Conservation (phyloP, 805 yeast genomes). For the Wickerhamiella vanderwaltii region DNA sequence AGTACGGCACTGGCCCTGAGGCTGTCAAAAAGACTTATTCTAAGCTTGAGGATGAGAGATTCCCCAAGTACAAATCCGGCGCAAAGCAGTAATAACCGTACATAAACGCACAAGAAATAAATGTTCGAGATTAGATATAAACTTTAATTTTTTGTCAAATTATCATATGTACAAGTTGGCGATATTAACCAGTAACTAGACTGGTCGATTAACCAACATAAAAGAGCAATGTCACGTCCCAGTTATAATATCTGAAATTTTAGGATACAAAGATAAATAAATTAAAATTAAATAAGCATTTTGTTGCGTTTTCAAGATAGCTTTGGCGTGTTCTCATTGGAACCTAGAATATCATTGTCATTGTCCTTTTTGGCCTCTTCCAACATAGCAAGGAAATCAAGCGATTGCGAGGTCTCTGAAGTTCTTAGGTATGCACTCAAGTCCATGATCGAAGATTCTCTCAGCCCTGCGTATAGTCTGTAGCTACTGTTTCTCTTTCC, state of each 20-base stretch:
- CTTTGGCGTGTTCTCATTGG: constrained; percentile 18
- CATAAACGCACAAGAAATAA: no score
- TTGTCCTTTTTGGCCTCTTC: background rate
- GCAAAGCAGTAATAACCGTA: background rate
- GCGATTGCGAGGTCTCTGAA: constrained; percentile 6
- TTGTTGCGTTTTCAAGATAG: no score
- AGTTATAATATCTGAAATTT: no score
- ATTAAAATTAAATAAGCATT: no score
- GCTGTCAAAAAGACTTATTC: constrained; percentile 19
- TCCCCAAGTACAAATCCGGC: constrained; percentile 1
- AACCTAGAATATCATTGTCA: constrained; percentile 11
- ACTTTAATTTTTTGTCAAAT: background rate
- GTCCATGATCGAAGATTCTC: constrained; percentile 26
- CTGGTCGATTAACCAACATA: background rate
- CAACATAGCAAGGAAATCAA: constrained; percentile 2
- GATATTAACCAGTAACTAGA: background rate
- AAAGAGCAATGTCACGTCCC: no score
- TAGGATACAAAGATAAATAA: no score
- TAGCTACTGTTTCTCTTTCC: constrained; percentile 1
- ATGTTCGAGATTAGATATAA: no score
- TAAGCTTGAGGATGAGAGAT: constrained; percentile 14
- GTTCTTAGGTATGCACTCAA: constrained; percentile 23
- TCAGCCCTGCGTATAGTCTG: constrained; percentile 25
- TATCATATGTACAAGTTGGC: background rate
- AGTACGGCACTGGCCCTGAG: constrained; percentile 20